phyloP scores from a whole-genome alignment of 371 early-diverging fungal genomes.

The Mucor piriformis region DNA sequence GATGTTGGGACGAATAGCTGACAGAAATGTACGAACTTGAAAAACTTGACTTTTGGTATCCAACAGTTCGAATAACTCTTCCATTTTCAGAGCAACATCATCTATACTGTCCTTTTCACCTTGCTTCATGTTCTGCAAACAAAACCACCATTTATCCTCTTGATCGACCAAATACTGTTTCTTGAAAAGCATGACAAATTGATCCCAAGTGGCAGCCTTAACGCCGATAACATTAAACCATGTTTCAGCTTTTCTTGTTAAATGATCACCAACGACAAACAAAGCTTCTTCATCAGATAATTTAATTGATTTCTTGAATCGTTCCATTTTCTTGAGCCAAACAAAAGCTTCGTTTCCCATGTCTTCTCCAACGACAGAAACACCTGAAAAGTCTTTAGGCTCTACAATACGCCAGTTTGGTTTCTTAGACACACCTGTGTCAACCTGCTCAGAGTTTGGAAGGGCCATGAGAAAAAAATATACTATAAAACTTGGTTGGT shows the following conservation, averaged over 20 bases:
- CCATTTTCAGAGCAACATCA: constrained; percentile 5
- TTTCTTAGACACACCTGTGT: background rate
- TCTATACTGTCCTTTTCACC: background rate
- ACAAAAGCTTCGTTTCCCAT: background rate
- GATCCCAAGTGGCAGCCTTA: background rate
- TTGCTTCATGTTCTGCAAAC: constrained; percentile 2
- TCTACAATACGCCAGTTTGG: background rate
- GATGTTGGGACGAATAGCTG: constrained; percentile 6
- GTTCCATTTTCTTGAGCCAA: constrained; percentile 6
- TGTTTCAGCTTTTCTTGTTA: constrained; percentile 1
- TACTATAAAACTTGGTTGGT: background rate
- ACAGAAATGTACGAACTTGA: constrained; percentile 16
- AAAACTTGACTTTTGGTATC: background rate
- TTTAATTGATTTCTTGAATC: background rate
- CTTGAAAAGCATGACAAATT: constrained; percentile 12
- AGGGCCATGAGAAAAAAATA: background rate
- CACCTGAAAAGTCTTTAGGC: constrained; percentile 1
- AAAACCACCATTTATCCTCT: constrained; percentile 17
- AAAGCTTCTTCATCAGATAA: constrained; percentile 8
- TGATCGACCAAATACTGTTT: constrained; percentile 22
- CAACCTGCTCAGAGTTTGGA: background rate
- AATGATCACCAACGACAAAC: constrained; percentile 4
- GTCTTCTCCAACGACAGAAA: background rate
- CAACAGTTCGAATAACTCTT: constrained; percentile 13
- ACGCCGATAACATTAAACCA: constrained; percentile 1